Evolutionary conservation across 2,329 filamentous ascomycete genomes (phyloP), one percentile per base, ranked within the genome.

Genomic region (Pyrenochaeta sp.): DNA sequence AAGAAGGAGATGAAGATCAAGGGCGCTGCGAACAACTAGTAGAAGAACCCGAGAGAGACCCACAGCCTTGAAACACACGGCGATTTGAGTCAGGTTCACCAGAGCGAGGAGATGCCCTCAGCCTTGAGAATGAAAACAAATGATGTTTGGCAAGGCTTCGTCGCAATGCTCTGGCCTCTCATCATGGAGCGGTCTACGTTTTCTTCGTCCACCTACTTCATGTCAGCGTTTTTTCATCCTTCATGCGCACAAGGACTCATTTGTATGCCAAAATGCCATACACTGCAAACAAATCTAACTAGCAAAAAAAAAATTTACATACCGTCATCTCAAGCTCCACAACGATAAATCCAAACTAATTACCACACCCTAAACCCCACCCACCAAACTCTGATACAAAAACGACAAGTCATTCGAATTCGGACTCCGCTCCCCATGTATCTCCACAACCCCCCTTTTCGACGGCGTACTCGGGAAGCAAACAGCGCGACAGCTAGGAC

Each of bases 401-500:
- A 57, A 57, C 19, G 49, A 52, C 28, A 57, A 49, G 15, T 57
- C 48, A 25, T 42, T 24, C 2, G 54, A 19, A 45, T 45, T 45
- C 10, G 22, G 43, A n/a, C 43, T 45, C 7, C 43, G 24, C 44
- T 46, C 44, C 15, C 44, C 44, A n/a, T 9, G 37, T 22, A 57
- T 39, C 28, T 30, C 54, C 1, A 42, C 50, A 36, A 48, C 37
- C 27, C 48, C 48, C 25, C 40, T 8, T 32, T 56, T 43, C 36
- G 27, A 28, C 27, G 25, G 12, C 24, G 15, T 30, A 15, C 43
- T 49, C 2, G 53, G 58, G 39, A 52, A 54, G 50, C 50, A 54
- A 9, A 56, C 36, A 24, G 54, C 50, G 22, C 55, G 45, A 22
- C 55, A 58, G 10, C 42, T 50, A 7, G 56, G 56, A 27, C 50